phyloP scores from a whole-genome alignment of 2,329 filamentous ascomycete species.

The Beauveria sp. region DNA sequence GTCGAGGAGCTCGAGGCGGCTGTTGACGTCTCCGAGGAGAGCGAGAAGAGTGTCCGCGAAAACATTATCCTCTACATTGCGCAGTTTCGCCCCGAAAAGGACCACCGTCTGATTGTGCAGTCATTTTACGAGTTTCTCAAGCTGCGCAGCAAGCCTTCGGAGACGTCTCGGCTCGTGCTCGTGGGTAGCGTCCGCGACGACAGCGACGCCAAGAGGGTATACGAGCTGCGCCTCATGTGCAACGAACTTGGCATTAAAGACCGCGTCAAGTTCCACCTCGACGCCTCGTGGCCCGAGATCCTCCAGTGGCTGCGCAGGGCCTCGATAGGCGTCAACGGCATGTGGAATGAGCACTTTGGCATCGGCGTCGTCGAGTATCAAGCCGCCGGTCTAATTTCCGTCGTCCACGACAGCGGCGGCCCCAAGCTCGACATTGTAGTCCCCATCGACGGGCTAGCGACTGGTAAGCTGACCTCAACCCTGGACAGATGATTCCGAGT shows the following conservation, averaged over 20 bases:
- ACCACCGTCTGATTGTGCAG: constrained; percentile 78
- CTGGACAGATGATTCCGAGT: not conserved
- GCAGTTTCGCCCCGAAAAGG: constrained; percentile 96
- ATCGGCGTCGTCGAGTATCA: constrained; percentile 98
- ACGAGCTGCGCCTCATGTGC: constrained; percentile 76
- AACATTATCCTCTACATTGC: constrained; percentile 83
- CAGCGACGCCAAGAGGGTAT: constrained; percentile 72
- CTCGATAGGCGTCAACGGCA: constrained; percentile 87
- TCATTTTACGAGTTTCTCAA: constrained; percentile 74
- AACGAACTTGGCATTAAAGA: constrained; percentile 83
- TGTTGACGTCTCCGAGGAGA: constrained; percentile 62
- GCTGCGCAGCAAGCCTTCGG: constrained; percentile 39
- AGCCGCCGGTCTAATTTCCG: constrained; percentile 83
- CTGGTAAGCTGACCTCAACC: constrained; percentile 43
- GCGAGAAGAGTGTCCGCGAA: constrained; percentile 57
- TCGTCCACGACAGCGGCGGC: constrained; percentile 89
- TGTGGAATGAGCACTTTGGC: constrained; percentile 99
- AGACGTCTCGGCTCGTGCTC: constrained; percentile 63
- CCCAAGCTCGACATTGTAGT: constrained; percentile 91
- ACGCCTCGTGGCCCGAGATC: constrained; percentile 84
- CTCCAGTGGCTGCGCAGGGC: constrained; percentile 68
- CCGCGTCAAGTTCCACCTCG: constrained; percentile 76
- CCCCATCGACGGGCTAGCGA: constrained; percentile 67
- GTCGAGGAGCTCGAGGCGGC: constrained; percentile 74
- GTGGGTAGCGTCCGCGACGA: constrained; percentile 89